Evolutionary conservation across 176 grass and related monocot genomes (phyloP).

Genomic region (Oropetium thomaeum): DNA sequence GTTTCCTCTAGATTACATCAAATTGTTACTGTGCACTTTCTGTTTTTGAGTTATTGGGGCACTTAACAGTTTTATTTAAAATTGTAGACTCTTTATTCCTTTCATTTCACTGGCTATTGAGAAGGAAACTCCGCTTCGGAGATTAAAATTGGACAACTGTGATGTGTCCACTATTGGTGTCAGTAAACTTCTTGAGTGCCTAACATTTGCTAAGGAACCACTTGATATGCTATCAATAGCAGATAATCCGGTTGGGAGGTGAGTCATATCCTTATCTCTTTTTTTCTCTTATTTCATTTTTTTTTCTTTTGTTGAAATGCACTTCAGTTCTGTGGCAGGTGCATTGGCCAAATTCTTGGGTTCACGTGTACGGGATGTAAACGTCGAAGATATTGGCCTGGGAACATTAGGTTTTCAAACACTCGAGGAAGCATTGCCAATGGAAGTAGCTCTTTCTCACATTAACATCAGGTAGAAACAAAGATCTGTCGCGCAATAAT

Average conservation of each 20-base stretch:
- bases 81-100: conserved; percentile 67
- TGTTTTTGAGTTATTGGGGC: not conserved
- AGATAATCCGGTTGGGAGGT: conserved; percentile 82
- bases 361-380: conserved; percentile 52
- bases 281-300: not conserved
- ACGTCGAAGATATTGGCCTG: conserved; percentile 56
- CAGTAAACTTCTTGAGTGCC: conserved; percentile 63
- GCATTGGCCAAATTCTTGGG: conserved; percentile 57
- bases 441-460: conserved; percentile 33
- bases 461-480: conserved; percentile 69
- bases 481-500: not conserved
- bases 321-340: conserved; percentile 51
- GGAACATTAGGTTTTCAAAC: conserved; percentile 56
- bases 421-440: conserved; percentile 54
- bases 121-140: conserved; percentile 61
- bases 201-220: conserved; percentile 47
- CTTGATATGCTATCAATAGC: conserved; percentile 68
- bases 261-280: conserved; percentile 14
- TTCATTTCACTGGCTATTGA: conserved; percentile 57
- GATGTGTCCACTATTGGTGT: conserved; percentile 54
- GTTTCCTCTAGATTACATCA: conserved; percentile 24
- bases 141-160: conserved; percentile 66
- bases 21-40: not conserved
- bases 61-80: conserved; percentile 25
- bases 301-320: conserved; percentile 15